Evolutionary conservation across 192 early-diverging fungal genomes (phyloP).

Genomic region (Linnemannia exigua): DNA sequence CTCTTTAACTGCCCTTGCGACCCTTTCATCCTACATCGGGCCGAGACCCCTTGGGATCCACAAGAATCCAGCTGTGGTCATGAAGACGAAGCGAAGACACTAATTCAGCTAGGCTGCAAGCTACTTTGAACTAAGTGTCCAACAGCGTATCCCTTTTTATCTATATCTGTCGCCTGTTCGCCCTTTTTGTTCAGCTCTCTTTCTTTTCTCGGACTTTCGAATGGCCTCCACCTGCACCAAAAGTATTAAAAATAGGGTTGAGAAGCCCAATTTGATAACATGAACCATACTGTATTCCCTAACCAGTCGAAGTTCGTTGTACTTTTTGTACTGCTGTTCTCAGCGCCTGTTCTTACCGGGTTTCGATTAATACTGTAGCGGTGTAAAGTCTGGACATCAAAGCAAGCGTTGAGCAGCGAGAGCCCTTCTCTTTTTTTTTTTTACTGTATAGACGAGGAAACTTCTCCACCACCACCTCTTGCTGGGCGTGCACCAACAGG

Average conservation of each 20-base stretch:
- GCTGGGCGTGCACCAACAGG: not conserved
- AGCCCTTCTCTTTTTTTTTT: not conserved
- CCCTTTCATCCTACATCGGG: not conserved
- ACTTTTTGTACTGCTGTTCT: not conserved
- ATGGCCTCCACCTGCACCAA: not conserved
- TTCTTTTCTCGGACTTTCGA: constrained; percentile 6
- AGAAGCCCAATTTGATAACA: constrained; percentile 7
- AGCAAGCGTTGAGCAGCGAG: not conserved
- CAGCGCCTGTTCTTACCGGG: not conserved
- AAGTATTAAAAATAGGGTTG: constrained; percentile 4
- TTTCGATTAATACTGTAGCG: not conserved
- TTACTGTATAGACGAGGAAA: not conserved
- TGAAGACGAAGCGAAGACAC: not conserved
- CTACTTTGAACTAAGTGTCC: not conserved
- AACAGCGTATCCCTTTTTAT: no score
- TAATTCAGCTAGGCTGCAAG: not conserved
- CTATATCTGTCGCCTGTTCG: not conserved
- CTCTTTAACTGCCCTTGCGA: not conserved
- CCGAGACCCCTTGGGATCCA: not conserved
- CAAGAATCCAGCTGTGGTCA: not conserved
- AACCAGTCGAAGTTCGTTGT: not conserved
- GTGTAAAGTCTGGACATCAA: not conserved
- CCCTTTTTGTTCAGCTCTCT: not conserved
- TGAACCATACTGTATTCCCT: not conserved
- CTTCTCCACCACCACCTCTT: not conserved